Evolutionary conservation across 1,284 basidiomycete species (phyloP).

Genomic region (Apiotrichum veenhuisii): DNA sequence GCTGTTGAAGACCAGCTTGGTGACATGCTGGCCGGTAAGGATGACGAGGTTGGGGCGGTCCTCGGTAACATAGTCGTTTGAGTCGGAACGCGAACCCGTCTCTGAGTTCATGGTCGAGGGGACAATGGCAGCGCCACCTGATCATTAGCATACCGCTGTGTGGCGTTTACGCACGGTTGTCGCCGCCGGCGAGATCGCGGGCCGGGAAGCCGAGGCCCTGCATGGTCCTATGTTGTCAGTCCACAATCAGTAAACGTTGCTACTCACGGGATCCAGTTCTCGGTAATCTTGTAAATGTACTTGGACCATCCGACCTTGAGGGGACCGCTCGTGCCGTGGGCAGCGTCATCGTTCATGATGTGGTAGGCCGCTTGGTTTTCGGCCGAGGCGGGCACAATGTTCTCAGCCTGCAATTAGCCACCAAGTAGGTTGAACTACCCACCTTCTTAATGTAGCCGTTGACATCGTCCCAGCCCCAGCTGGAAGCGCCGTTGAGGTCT

Average conservation of each 20-base stretch:
- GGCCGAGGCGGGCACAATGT: conserved; percentile 49
- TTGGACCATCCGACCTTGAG: conserved; percentile 48
- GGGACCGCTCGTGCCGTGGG: conserved; percentile 54
- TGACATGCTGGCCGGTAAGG: conserved; percentile 57
- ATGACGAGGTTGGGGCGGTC: conserved; percentile 62
- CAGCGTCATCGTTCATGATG: conserved; percentile 48
- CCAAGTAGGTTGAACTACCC: conserved; percentile 1
- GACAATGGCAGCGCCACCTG: conserved; percentile 51
- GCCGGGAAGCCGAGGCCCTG: conserved; percentile 53
- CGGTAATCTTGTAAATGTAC: conserved; percentile 54
- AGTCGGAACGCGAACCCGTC: conserved; percentile 64
- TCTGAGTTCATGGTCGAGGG: conserved; percentile 61
- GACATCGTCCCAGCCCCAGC: conserved; percentile 46
- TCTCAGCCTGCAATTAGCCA: conserved; percentile 50
- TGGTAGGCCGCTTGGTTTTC: conserved; percentile 34
- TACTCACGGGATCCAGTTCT: conserved; percentile 55
- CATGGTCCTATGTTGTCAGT: conserved; percentile 31
- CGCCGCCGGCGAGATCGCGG: conserved; percentile 46
- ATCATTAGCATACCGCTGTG: too few relatives aligned
- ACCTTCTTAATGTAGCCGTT: conserved; percentile 30
- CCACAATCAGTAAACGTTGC: not conserved
- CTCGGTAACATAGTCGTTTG: conserved; percentile 62
- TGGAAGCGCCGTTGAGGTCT: conserved; percentile 18
- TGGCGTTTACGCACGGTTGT: conserved; percentile 14
- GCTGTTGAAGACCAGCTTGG: conserved; percentile 60